Evolutionary conservation across 345 rosid genomes (phyloP), one percentile per base, ranked within the genome.

Genomic region (Stellera chamaejasme): DNA sequence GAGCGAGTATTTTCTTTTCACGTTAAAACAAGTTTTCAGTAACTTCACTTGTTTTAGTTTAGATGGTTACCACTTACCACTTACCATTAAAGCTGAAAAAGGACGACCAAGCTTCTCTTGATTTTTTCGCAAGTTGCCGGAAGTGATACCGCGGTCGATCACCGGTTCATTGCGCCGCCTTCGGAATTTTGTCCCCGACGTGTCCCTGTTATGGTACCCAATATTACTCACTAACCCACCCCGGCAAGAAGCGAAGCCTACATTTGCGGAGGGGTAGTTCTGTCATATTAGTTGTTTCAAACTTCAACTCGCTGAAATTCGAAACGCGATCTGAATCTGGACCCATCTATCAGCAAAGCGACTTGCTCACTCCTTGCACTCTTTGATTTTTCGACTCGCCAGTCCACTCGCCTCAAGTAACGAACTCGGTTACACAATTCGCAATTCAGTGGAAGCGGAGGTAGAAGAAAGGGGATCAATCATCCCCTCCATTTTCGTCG

Each of bases 241-340:
- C 6, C 50, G 19, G 19, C 14, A 3, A 16, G 2, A 2, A 13
- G 26, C 26, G 16, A 19, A 13, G 19, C 16, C 50, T 13, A 6
- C 10, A 47, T 6, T n/a, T 3, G 6, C 3, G 10, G 16, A 47
- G 50, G 72, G 75, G 72, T 57, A 63, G 63, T 66, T 66, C 13
- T 4, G 77, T 63, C 72, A 60, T 11, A 19, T 19, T 2, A 13
- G n/a, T 0, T 0, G 23, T 6, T 36, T 43, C 54, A 52, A 59
- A 63, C 43, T 54, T 52, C 62, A 69, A 69, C 75, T 43, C 53
- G 7, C 39, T 44, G 8, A 27, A 62, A 48, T 56, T 27, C 25
- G 43, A 36, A 66, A 51, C 59, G 63, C 71, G 81, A 77, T 73
- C 81, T 59, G 19, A 77, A 70, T 77, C 81, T 70, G 64, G 11